Evolutionary conservation across 1,284 basidiomycete genomes (phyloP), one percentile per base, ranked within the genome.

Genomic region (Austropuccinia psidii): DNA sequence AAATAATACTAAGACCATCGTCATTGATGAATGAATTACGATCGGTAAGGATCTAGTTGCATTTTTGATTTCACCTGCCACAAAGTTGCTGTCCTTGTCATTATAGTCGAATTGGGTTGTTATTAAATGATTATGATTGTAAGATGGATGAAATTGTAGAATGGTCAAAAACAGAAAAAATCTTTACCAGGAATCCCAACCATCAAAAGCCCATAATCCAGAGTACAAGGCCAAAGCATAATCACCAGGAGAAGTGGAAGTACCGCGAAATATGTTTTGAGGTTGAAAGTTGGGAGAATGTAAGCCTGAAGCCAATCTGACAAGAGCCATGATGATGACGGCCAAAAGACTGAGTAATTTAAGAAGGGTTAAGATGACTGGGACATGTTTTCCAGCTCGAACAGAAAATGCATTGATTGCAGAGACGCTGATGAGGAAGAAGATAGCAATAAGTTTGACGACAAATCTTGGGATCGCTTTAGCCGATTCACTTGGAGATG

Each of bases 181-280:
- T 27, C 17, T 75, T 77, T 29, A 72, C 70, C 52, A 79, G 77
- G 62, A 27, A 47, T 80, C 78, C 91, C 93, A 97, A 0, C 94
- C 93, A 80, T 94, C 92, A 78, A 91, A 93, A 1, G 93, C 93
- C 93, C 93, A 98, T 1, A 98, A 82, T 0, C 93, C 93, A 13
- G 91, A 95, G 82, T 98, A 99, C 3, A 98, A 82, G 0, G 95
- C 96, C 13, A 98, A 84, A 4, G 95, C 93, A 81, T 93, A 98
- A 2, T 87, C 84, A 2, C 91, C 89, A 0, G 91, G 89, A 74
- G 89, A 89, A 7, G 80, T 85, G 68, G 89, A 90, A 3, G 91
- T 89, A 1, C 86, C 88, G 7, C 84, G 82, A 77, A 96, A 97
- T 19, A 92, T 79, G 37, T 88, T 84, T 2, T 74, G 72, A 4